These are phyloP conservation scores for Phytophthora colocasiae DNA, from an alignment of 352 stramenopile genomes.

Conservation along the genomic window DNA sequence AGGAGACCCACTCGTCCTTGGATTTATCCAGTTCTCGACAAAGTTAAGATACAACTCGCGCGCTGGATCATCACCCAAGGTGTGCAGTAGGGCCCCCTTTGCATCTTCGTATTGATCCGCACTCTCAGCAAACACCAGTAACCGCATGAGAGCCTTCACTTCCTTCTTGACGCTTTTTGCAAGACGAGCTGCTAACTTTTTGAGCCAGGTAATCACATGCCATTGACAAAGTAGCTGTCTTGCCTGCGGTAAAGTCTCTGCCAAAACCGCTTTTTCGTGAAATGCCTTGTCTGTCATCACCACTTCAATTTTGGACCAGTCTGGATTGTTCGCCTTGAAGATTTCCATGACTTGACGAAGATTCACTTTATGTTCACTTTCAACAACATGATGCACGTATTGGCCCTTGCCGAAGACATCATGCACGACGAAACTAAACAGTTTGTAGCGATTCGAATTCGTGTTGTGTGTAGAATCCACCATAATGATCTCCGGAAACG, in stretches of 20 bases:
- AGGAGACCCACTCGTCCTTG: no score
- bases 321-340: slow-evolving; percentile 20
- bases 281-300: slow-evolving; percentile 17
- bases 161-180: background rate
- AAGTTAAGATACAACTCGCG: background rate
- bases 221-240: background rate
- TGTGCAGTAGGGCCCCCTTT: background rate
- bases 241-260: background rate
- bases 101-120: slow-evolving; percentile 1
- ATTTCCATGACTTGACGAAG: slow-evolving; percentile 8
- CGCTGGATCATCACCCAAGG: background rate
- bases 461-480: no score
- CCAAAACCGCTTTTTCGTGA: slow-evolving; percentile 2
- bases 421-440: no score
- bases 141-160: slow-evolving; percentile 1
- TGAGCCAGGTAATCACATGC: slow-evolving; percentile 21
- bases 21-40: background rate
- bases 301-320: background rate
- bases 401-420: slow-evolving; percentile 15
- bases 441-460: no score
- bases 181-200: background rate
- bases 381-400: slow-evolving; percentile 27
- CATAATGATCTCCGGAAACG: no score
- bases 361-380: slow-evolving; percentile 15
- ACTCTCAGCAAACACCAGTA: slow-evolving; percentile 1